A percentile compares a stretch with the other conserved stretches of the same genome.
Evolutionary conservation across 495 filamentous ascomycete species (phyloP).

Genomic region (Bryoglossum gracile): DNA sequence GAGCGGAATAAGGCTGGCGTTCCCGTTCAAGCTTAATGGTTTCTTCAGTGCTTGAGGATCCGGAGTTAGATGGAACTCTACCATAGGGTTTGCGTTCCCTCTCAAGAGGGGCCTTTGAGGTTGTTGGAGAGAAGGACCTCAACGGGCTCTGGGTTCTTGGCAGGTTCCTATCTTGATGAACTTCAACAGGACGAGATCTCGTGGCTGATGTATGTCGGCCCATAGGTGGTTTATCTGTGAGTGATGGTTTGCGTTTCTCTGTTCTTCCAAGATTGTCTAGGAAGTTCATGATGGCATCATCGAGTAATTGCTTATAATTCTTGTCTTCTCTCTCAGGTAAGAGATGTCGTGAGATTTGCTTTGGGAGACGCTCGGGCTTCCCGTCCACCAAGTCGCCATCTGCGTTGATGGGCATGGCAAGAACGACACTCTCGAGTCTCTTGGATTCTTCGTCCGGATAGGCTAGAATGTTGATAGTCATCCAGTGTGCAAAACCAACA

Average conservation of each 20-base stretch:
- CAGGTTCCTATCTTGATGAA: conserved; percentile 13
- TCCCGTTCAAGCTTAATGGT: conserved; percentile 24
- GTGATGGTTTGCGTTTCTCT: conserved; percentile 12
- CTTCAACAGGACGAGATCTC: conserved; percentile 18
- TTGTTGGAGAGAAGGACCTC: conserved; percentile 15
- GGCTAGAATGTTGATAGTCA: conserved; percentile 66
- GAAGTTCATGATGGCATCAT: conserved; percentile 20
- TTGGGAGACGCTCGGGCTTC: conserved; percentile 67
- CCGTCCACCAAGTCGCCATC: conserved; percentile 51
- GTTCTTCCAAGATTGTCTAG: conserved; percentile 20
- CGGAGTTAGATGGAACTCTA: conserved; percentile 12
- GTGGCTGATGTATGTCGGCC: conserved; percentile 11
- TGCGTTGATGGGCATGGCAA: conserved; percentile 63
- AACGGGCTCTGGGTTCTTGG: too few species aligned
- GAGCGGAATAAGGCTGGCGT: conserved; percentile 23
- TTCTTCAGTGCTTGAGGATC: conserved; percentile 17
- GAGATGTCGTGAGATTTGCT: conserved; percentile 65
- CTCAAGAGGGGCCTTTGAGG: conserved; percentile 19
- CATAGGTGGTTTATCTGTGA: conserved; percentile 15
- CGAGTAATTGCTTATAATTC: conserved; percentile 14
- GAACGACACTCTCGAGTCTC: conserved; percentile 64
- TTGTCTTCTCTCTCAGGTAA: conserved; percentile 43
- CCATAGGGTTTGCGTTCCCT: conserved; percentile 22
- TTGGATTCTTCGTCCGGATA: conserved; percentile 72
- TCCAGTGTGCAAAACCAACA: conserved; percentile 69